Base-by-base conservation (phyloP, 148 eudicot genomes). In the Simmondsia chinensis region DNA sequence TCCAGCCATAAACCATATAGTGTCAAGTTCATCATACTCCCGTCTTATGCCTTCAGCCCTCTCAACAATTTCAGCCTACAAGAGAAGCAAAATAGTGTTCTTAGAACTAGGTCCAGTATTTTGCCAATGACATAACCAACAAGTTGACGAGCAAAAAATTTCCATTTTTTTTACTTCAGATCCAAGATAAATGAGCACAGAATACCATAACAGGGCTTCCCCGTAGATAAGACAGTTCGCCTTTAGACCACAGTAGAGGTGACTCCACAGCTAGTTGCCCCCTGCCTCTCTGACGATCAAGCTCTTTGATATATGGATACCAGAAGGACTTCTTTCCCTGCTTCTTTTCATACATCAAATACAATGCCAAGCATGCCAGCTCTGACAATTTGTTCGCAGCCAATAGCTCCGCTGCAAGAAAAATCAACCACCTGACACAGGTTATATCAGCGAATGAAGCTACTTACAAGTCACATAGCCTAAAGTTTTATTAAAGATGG, bases 1-100 rank as follows among this genome's bases (percentile, higher is more conserved):
- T 43, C 99, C 99, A 37, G 99, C 99, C 99, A 91, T 91, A 60
- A 91, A 91, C 99, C 99, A 91, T 26, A 91, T 96, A 44, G 99
- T 91, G 72, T 91, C 99, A 48, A 91, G 99, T 70, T 91, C 99
- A 50, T 80, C 64, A 59, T 91, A 91, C 68, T 91, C 99, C 64
- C 77, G 76, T 56, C 69, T 86, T 32, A 91, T 82, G 50, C 94
- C 99, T 57, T 79, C 94, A 42, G 79, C 74, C 63, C 99, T 79
- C 59, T 55, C 77, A 59, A 74, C 50, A 52, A 86, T 73, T 61
- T 91, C 96, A 54, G 80, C 94, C 99, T 91, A 52, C 22, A 41
- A 11, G 28, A 50, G 37, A 29, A 50, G 48, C 52, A 50, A 2
- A 34, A 50, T 2, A 14, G 50, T 14, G n/a, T n/a, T n/a, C n/a